A percentile compares a stretch with the other conserved stretches of the same genome.
Conservation (phyloP, 2,329 filamentous ascomycete genomes). For the Didymella sp. region DNA sequence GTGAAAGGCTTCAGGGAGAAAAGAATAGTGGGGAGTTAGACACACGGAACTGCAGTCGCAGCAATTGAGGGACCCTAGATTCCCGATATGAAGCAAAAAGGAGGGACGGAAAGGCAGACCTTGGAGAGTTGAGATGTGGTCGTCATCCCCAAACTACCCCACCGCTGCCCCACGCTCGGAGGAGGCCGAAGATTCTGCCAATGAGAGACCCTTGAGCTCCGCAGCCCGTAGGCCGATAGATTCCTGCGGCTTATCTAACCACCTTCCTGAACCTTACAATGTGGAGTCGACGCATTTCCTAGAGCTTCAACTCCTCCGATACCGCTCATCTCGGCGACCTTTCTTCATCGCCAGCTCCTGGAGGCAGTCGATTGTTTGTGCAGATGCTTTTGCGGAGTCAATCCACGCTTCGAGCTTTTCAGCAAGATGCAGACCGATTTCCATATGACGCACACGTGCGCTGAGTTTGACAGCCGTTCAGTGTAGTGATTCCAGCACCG, state of each 20-base stretch:
- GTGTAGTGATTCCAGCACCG: too few species aligned
- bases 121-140: too few species aligned
- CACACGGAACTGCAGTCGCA: too few species aligned
- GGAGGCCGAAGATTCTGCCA: constrained; percentile 15
- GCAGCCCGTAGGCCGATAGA: background rate
- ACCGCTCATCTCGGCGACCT: background rate
- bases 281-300: background rate
- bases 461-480: too few species aligned
- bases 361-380: background rate
- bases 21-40: too few species aligned
- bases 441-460: too few species aligned
- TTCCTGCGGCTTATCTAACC: constrained; percentile 16
- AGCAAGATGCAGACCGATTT: too few species aligned
- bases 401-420: too few species aligned
- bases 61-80: too few species aligned
- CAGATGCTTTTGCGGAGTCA: background rate
- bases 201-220: constrained; percentile 11
- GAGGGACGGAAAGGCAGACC: background rate
- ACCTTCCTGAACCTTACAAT: constrained; percentile 10
- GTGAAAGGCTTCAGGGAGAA: background rate
- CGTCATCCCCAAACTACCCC: constrained; percentile 8
- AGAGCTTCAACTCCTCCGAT: background rate
- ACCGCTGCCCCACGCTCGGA: constrained; percentile 17
- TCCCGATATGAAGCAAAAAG: too few species aligned
- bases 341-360: background rate